Conservation (phyloP, 805 yeast species). For the Teunomyces atbi region DNA sequence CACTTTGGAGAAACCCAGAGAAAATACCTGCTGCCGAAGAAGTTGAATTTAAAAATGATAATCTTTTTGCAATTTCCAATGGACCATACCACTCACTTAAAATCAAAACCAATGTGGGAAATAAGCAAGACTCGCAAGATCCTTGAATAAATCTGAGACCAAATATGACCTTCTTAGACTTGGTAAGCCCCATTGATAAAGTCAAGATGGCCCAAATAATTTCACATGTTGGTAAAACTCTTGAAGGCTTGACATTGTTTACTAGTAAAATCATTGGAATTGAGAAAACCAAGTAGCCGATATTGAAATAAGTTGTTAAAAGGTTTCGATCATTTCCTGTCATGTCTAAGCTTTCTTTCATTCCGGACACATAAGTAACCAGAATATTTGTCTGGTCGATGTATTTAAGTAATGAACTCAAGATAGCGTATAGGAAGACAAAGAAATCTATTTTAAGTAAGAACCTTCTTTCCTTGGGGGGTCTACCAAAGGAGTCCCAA, state of each 20-base stretch:
- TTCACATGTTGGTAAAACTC: conserved; percentile 31
- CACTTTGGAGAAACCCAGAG: conserved; percentile 20
- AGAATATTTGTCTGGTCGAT: conserved; percentile 21
- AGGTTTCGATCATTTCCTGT: conserved; percentile 14
- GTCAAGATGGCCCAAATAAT: conserved; percentile 37
- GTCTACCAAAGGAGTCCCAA: conserved; percentile 3
- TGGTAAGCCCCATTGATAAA: conserved; percentile 30
- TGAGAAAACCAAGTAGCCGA: conserved; percentile 11
- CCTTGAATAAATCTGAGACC: conserved; percentile 23
- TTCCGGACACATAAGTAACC: conserved; percentile 21
- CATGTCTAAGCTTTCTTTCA: conserved; percentile 17
- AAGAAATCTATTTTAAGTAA: conserved; percentile 3
- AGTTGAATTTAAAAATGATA: conserved; percentile 1
- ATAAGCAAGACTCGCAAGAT: conserved; percentile 23
- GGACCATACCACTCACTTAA: conserved; percentile 23
- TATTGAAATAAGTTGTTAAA: conserved; percentile 8
- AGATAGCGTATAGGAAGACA: conserved; percentile 13
- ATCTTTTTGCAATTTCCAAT: conserved; percentile 14
- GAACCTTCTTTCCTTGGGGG: conserved; percentile 2
- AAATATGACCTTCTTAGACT: conserved; percentile 13
- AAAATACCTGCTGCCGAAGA: conserved; percentile 11
- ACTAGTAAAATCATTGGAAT: conserved; percentile 12
- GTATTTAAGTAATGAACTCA: conserved; percentile 14
- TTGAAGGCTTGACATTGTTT: conserved; percentile 27
- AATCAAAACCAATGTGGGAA: conserved; percentile 13